Evolutionary conservation across 345 rosid species (phyloP).

Genomic region (Jatropha curcas): DNA sequence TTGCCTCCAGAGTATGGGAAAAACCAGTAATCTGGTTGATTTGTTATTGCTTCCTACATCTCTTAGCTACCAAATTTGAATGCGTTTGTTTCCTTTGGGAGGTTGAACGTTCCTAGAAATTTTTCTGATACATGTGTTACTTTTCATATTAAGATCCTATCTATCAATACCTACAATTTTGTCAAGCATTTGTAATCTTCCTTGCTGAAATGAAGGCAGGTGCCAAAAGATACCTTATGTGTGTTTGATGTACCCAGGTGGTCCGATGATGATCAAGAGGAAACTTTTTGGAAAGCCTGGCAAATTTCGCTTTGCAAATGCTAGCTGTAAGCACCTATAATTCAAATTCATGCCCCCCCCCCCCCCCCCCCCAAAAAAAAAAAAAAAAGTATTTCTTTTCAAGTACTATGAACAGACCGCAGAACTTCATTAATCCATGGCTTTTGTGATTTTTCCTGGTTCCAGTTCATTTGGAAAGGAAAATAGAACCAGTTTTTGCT

Average conservation of each 20-base stretch:
- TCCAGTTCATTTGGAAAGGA: too few relatives aligned
- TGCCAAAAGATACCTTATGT: conserved; percentile 6
- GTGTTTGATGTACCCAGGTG: conserved; percentile 37
- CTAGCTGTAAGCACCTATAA: conserved; percentile 43
- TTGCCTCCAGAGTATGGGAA: neutral
- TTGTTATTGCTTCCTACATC: too few relatives aligned
- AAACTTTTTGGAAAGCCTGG: conserved; percentile 53
- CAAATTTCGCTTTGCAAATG: conserved; percentile 43
- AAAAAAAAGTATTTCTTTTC: too few relatives aligned
- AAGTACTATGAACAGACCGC: too few relatives aligned
- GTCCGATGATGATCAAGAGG: conserved; percentile 57
- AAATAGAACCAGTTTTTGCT: too few relatives aligned
- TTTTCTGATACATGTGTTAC: neutral
- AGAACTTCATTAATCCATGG: too few relatives aligned
- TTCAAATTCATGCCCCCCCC: neutral
- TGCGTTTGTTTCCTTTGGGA: too few relatives aligned
- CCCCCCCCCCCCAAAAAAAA: too few relatives aligned
- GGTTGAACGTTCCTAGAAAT: neutral
- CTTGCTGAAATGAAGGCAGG: neutral
- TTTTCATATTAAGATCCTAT: neutral
- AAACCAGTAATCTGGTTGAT: neutral
- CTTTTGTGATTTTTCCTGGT: too few relatives aligned
- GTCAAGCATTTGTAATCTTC: neutral
- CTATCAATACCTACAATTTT: neutral
- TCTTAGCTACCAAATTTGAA: neutral